Evolutionary conservation across 768 basidiomycete species (phyloP).

Genomic region (Rhodotorula graminis): DNA sequence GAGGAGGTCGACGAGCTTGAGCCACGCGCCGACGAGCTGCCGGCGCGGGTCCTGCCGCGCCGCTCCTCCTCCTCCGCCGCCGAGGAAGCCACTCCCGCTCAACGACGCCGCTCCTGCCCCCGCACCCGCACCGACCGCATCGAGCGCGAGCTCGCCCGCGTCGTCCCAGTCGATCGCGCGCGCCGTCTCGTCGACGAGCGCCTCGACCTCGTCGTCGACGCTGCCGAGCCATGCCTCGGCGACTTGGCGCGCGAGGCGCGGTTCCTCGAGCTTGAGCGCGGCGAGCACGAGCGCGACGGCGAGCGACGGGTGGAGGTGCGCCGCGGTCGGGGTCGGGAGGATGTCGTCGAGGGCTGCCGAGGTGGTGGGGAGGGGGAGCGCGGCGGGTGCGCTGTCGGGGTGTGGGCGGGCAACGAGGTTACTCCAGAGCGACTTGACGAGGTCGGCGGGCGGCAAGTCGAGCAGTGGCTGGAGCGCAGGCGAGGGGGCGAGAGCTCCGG

Average conservation of each 20-base stretch:
- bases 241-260: conserved; percentile 7
- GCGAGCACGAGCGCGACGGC: conserved; percentile 29
- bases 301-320: conserved; percentile 32
- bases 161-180: background rate
- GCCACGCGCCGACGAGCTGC: conserved; percentile 27
- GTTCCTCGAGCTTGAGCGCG: conserved; percentile 32
- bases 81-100: conserved; percentile 2
- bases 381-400: background rate
- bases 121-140: background rate
- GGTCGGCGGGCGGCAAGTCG: background rate
- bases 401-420: background rate
- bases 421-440: conserved; percentile 24
- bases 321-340: conserved; percentile 20
- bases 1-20: conserved; percentile 30
- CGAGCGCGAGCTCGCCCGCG: conserved; percentile 8
- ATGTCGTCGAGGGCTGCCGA: conserved; percentile 1
- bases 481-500: background rate
- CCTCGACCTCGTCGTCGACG: conserved; percentile 24
- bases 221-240: conserved; percentile 34
- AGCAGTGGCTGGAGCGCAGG: conserved; percentile 3
- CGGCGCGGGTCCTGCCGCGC: background rate
- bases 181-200: conserved; percentile 1
- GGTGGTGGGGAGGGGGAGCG: too few species aligned
- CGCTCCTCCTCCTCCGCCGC: background rate
- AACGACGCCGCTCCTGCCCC: background rate